Conservation (phyloP, 169 alveolate genomes). For the Cytauxzoon felis region DNA sequence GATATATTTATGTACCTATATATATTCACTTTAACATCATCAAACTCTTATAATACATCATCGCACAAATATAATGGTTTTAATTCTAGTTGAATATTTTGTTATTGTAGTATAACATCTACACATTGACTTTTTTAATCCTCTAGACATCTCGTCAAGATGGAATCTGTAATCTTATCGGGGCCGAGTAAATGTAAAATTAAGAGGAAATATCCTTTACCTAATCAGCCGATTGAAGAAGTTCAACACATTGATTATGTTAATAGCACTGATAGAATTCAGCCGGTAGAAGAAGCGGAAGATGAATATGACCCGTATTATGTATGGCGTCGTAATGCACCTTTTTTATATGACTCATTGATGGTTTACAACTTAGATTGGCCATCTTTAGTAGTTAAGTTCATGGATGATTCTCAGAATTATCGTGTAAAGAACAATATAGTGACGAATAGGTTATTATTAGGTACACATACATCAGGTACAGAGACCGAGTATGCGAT, state of each 20-base stretch:
- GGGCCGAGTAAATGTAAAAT: constrained; percentile 51
- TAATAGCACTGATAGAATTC: constrained; percentile 7
- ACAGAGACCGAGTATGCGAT: constrained; percentile 86
- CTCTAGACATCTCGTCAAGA: neutral
- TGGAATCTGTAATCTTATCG: constrained; percentile 58
- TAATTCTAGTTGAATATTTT: neutral
- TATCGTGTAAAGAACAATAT: constrained; percentile 63
- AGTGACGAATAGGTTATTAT: constrained; percentile 79
- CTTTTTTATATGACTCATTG: constrained; percentile 90
- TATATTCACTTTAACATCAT: neutral
- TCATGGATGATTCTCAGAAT: constrained; percentile 63
- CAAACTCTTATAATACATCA: too few relatives aligned
- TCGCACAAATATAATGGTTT: too few relatives aligned
- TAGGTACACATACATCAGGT: constrained; percentile 91
- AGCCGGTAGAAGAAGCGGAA: constrained; percentile 20
- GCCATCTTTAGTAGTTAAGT: constrained; percentile 91
- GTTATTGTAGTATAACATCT: neutral
- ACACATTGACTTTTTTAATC: neutral
- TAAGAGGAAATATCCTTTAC: constrained; percentile 36
- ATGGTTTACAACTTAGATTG: constrained; percentile 90
- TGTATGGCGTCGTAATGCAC: constrained; percentile 94
- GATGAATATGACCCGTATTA: constrained; percentile 54
- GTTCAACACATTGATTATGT: too few relatives aligned
- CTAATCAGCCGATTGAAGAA: neutral
- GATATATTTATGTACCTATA: neutral